These are phyloP conservation scores for Blastobotrys niveus DNA, from an alignment of 1,139 yeast species.

Conservation along the genomic window DNA sequence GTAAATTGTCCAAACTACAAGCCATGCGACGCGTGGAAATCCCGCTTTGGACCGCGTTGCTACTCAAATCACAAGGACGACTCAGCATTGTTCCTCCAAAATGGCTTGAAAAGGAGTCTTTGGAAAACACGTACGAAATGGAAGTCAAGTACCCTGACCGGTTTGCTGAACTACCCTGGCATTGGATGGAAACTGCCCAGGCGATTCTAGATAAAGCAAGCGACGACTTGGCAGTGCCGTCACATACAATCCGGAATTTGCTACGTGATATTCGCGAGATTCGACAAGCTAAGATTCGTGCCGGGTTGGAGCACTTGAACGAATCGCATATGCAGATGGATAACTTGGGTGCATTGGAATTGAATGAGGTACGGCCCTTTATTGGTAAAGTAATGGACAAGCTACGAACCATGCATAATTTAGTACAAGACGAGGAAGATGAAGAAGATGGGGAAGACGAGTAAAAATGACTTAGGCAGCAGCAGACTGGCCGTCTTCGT, in stretches of 20 bases:
- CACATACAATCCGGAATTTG: conserved; percentile 57
- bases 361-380: conserved; percentile 83
- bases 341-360: conserved; percentile 74
- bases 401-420: conserved; percentile 50
- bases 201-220: conserved; percentile 59
- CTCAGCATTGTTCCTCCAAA: conserved; percentile 82
- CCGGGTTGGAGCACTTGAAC: conserved; percentile 72
- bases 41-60: conserved; percentile 84
- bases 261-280: conserved; percentile 83
- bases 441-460: conserved; percentile 18
- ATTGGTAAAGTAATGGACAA: conserved; percentile 75
- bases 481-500: no score
- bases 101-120: conserved; percentile 65
- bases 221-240: conserved; percentile 68
- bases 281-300: conserved; percentile 71
- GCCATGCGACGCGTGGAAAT: conserved; percentile 69
- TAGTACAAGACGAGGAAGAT: conserved; percentile 29
- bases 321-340: conserved; percentile 80
- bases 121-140: conserved; percentile 58
- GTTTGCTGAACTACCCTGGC: conserved; percentile 73
- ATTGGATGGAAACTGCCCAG: conserved; percentile 81
- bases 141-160: conserved; percentile 47
- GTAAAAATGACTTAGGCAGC: conserved; percentile 4
- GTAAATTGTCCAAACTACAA: conserved; percentile 44
- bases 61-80: conserved; percentile 76